Evolutionary conservation across 108 stramenopile species (phyloP).

Genomic region (Cyclotella sp.): DNA sequence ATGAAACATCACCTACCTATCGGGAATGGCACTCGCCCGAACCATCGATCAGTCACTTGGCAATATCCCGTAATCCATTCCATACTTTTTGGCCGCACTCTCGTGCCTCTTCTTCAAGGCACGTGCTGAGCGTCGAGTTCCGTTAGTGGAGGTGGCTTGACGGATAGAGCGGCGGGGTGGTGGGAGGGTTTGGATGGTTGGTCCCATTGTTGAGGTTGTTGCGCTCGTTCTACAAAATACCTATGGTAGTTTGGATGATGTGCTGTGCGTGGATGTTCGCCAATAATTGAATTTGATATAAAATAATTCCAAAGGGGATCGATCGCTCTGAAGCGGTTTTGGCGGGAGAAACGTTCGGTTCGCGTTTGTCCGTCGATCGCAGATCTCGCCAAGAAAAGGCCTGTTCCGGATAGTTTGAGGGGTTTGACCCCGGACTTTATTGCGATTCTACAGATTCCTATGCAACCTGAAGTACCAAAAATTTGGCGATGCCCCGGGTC

Average conservation of each 20-base stretch:
- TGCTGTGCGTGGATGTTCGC: neutral
- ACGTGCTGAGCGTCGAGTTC: constrained; percentile 44
- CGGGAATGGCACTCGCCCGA: constrained; percentile 83
- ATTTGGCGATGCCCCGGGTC: too few relatives aligned
- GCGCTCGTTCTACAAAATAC: neutral
- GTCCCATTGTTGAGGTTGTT: neutral
- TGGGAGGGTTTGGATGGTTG: constrained; percentile 10
- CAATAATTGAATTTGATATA: too few relatives aligned
- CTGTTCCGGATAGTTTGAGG: too few relatives aligned
- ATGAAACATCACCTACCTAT: constrained; percentile 58
- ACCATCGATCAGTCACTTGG: constrained; percentile 85
- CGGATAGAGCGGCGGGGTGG: constrained; percentile 52
- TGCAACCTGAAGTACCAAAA: too few relatives aligned
- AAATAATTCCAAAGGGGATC: too few relatives aligned
- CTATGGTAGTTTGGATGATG: neutral
- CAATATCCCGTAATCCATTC: constrained; percentile 86
- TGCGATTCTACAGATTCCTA: too few relatives aligned
- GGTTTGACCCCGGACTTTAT: too few relatives aligned
- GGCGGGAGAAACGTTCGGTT: too few relatives aligned
- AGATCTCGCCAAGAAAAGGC: too few relatives aligned
- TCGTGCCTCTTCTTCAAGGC: constrained; percentile 36
- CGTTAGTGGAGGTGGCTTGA: constrained; percentile 29
- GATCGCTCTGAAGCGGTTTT: too few relatives aligned
- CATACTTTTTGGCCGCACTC: constrained; percentile 65
- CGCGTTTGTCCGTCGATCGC: too few relatives aligned